A percentile compares a stretch with the other conserved stretches of the same genome.
phyloP scores from a whole-genome alignment of 129 eudicot species.

The carrot (Daucus carota) region DH1_v3.0 NC_030385.2:43882501-43883000 shows the following conservation, averaged over 20 bases:
- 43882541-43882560: background rate
- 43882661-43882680: background rate
- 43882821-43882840: background rate
- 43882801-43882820: constrained; percentile 64
- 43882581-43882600: background rate
- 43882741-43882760: constrained; percentile 40
- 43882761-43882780: constrained; percentile 80
- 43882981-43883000: too few relatives aligned
- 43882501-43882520: background rate
- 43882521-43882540: background rate
- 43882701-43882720: constrained; percentile 43
- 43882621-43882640: background rate
- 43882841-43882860: background rate
- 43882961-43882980: too few relatives aligned
- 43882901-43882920: background rate
- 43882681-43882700: constrained; percentile 66
- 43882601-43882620: background rate
- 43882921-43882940: too few relatives aligned
- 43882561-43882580: background rate
- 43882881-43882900: too few relatives aligned
- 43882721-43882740: constrained; percentile 33
- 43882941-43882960: too few relatives aligned
- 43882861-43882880: too few relatives aligned
- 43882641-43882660: background rate
- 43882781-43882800: constrained; percentile 80